Evolutionary conservation across 1,284 basidiomycete species (phyloP).

Genomic region (Ceratobasidium sp.): DNA sequence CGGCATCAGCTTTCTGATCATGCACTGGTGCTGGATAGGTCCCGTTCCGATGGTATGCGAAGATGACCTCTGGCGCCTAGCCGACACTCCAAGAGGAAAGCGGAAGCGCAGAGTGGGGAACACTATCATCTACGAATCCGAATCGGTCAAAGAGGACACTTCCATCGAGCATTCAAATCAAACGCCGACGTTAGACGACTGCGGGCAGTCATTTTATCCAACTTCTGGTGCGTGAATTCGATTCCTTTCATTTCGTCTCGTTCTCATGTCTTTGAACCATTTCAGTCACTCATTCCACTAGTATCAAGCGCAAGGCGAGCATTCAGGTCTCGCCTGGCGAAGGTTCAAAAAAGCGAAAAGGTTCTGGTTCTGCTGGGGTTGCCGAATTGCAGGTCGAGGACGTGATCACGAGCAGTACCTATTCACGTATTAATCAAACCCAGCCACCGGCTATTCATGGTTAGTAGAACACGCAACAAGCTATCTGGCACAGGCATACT

Average conservation of each 20-base stretch:
- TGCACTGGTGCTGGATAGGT: background rate
- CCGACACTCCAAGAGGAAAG: background rate
- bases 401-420: background rate
- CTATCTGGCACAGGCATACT: too few relatives aligned
- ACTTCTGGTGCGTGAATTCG: background rate
- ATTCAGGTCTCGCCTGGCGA: background rate
- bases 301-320: background rate
- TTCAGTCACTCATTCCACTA: constrained; percentile 1
- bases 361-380: background rate
- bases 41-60: background rate
- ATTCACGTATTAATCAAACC: too few relatives aligned
- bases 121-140: background rate
- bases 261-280: background rate
- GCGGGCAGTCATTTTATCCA: background rate
- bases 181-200: constrained; percentile 6
- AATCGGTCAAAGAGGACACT: background rate
- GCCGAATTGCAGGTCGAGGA: background rate
- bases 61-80: too few relatives aligned
- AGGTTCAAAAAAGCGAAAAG: background rate
- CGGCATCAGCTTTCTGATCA: too few relatives aligned
- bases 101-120: background rate
- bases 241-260: background rate
- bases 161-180: background rate
- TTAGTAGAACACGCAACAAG: too few relatives aligned
- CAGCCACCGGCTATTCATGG: too few relatives aligned